These are phyloP conservation scores for Fomitopsis serialis DNA, from an alignment of 768 basidiomycete species.

Conservation along the genomic window DNA sequence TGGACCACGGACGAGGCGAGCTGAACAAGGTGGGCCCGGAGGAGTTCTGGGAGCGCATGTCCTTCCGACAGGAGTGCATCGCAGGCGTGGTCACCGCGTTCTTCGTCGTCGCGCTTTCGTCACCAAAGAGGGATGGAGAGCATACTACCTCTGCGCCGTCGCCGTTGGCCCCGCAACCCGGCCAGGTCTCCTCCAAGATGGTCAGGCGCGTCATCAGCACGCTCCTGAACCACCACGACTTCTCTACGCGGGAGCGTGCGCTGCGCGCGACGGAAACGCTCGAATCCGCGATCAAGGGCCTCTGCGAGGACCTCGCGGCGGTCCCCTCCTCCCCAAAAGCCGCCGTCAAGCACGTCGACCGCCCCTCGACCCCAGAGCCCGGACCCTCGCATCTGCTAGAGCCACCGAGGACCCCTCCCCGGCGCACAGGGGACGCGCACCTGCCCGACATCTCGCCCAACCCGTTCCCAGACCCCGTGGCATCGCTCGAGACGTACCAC, in stretches of 20 bases:
- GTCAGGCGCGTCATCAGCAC: constrained; percentile 65
- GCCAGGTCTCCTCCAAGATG: constrained; percentile 61
- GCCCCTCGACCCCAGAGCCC: constrained; percentile 17
- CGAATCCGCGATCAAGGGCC: constrained; percentile 59
- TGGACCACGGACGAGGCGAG: constrained; percentile 36
- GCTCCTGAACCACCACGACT: constrained; percentile 73
- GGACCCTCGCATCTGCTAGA: constrained; percentile 24
- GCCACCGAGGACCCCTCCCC: constrained; percentile 48
- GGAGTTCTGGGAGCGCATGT: constrained; percentile 98
- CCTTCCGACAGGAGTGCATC: constrained; percentile 91
- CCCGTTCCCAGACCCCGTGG: constrained; percentile 60
- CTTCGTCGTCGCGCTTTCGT: constrained; percentile 56
- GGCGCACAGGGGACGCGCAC: constrained; percentile 21
- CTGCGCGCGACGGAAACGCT: constrained; percentile 67
- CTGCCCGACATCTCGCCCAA: constrained; percentile 54
- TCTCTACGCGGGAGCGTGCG: constrained; percentile 60
- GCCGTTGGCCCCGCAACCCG: constrained; percentile 46
- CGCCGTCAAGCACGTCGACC: constrained; percentile 1
- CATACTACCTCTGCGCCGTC: constrained; percentile 24
- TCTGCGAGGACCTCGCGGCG: constrained; percentile 58
- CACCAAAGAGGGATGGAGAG: constrained; percentile 8
- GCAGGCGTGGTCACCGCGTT: constrained; percentile 91
- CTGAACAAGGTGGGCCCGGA: constrained; percentile 55
- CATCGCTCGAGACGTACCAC: constrained; percentile 56
- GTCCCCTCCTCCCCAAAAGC: background rate